phyloP scores from a whole-genome alignment of 441 rosid species.

The Eruca vesicaria region DNA sequence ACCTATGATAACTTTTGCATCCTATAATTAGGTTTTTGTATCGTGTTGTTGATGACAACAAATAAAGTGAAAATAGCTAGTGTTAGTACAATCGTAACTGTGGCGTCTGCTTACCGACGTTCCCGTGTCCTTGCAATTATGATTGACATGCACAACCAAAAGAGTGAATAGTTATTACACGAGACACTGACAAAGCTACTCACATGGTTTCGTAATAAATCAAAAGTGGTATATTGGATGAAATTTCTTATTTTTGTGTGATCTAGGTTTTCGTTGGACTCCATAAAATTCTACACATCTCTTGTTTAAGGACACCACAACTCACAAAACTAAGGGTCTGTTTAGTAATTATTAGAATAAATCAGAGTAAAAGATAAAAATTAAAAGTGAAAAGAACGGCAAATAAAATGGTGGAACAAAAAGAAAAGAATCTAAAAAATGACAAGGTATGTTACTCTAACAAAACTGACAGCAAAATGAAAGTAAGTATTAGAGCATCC shows the following conservation, averaged over 20 bases:
- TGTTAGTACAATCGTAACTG: background rate
- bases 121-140: background rate
- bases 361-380: too few species aligned
- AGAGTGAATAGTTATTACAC: background rate
- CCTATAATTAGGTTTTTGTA: too few species aligned
- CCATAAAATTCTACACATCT: background rate
- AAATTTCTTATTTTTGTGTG: background rate
- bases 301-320: background rate
- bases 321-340: background rate
- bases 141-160: background rate
- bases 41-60: too few species aligned
- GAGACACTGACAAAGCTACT: background rate
- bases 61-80: too few species aligned
- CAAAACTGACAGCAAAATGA: too few species aligned
- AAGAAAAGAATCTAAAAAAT: too few species aligned
- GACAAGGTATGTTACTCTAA: too few species aligned
- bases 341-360: too few species aligned
- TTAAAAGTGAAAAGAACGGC: too few species aligned
- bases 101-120: background rate
- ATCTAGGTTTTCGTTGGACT: background rate
- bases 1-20: too few species aligned
- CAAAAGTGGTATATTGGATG: background rate
- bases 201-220: background rate
- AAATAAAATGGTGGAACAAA: too few species aligned
- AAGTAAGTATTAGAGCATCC: too few species aligned